These are phyloP conservation scores for Osmanthus fragrans DNA, from an alignment of 257 asterid genomes.

Conservation along the genomic window DNA sequence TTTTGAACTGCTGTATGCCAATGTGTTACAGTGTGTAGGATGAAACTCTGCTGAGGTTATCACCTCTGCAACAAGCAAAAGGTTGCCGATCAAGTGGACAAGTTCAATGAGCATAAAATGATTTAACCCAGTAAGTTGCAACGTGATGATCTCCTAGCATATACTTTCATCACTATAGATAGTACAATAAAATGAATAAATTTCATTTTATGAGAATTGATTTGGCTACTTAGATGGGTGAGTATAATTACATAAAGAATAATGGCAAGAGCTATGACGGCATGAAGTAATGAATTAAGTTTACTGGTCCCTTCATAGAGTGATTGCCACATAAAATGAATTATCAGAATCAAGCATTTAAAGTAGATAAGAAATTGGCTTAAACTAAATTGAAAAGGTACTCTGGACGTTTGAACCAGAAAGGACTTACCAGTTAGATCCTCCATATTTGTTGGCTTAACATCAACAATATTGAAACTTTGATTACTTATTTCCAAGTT, in stretches of 20 bases:
- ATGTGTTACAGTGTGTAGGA: constrained; percentile 83
- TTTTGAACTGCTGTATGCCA: constrained; percentile 88
- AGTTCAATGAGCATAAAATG: constrained; percentile 1
- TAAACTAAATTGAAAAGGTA: background rate
- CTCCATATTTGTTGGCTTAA: constrained; percentile 89
- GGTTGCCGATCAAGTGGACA: constrained; percentile 17
- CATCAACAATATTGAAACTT: constrained; percentile 90
- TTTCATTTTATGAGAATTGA: constrained; percentile 12
- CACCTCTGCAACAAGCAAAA: constrained; percentile 67
- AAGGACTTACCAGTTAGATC: constrained; percentile 69
- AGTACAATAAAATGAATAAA: constrained; percentile 9
- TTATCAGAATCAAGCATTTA: constrained; percentile 8
- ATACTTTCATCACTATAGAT: background rate
- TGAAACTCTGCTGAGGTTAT: constrained; percentile 92
- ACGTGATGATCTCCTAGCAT: constrained; percentile 13
- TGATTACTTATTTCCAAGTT: constrained; percentile 86
- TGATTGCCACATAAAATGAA: background rate
- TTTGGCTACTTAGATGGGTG: background rate
- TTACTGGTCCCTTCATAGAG: background rate
- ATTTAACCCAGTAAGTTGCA: constrained; percentile 9
- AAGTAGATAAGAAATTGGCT: constrained; percentile 2
- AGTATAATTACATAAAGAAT: constrained; percentile 7
- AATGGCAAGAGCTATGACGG: background rate
- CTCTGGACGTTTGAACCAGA: constrained; percentile 10
- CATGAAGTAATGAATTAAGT: constrained; percentile 7